These are phyloP conservation scores for Populus alba DNA, from an alignment of 345 rosid species.

Conservation along the genomic window DNA sequence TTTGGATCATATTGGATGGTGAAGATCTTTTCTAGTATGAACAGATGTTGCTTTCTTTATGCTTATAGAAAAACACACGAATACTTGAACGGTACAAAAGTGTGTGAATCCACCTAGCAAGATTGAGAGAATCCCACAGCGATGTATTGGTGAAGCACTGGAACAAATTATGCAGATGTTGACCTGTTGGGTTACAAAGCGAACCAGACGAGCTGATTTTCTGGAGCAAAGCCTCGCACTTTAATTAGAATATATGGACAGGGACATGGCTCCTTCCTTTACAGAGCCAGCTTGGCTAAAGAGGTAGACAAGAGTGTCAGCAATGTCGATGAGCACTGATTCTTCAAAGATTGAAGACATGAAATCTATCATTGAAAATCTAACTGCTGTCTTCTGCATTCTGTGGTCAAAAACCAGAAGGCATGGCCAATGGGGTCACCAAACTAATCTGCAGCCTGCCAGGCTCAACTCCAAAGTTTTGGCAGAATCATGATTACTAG, in stretches of 20 bases:
- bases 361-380: not conserved
- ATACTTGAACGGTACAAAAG: not conserved
- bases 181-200: slow-evolving; percentile 24
- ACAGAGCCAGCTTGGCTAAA: slow-evolving; percentile 17
- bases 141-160: slow-evolving; percentile 11
- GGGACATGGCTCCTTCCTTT: slow-evolving; percentile 17
- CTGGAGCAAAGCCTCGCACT: slow-evolving; percentile 7
- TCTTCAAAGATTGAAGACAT: not conserved
- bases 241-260: slow-evolving; percentile 21
- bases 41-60: not conserved
- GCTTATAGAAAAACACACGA: not conserved
- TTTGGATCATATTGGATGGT: not conserved
- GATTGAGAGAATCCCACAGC: not conserved
- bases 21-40: not conserved
- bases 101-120: not conserved
- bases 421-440: not conserved
- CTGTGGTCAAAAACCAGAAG: slow-evolving; percentile 6
- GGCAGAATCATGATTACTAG: not conserved
- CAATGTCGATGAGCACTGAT: not conserved
- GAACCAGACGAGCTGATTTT: slow-evolving; percentile 19
- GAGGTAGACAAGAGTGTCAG: slow-evolving; percentile 21
- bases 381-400: not conserved
- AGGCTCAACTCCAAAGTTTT: slow-evolving; percentile 4
- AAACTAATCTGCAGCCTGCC: not conserved
- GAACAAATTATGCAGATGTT: slow-evolving; percentile 11